phyloP scores from a whole-genome alignment of 1,284 basidiomycete genomes.

The Apiotrichum brassicae region DNA sequence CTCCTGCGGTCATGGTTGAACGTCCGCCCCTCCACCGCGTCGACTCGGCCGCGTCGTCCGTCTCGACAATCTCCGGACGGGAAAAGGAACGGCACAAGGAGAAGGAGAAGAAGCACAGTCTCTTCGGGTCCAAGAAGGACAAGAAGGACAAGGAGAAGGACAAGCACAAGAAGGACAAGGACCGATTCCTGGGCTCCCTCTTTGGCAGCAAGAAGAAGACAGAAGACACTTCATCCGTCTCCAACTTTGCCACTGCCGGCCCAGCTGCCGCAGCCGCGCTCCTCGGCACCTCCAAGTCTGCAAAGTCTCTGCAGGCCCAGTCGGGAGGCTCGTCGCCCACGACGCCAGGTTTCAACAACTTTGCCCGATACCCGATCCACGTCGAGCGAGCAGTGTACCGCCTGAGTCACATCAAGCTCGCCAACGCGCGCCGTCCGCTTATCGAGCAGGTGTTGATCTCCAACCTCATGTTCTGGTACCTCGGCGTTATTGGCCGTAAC shows the following conservation, averaged over 20 bases:
- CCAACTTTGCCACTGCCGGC: conserved; percentile 54
- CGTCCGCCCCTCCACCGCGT: conserved; percentile 27
- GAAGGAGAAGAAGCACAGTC: conserved; percentile 52
- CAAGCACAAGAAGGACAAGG: conserved; percentile 58
- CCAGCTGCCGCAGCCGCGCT: conserved; percentile 75
- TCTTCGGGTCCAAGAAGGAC: conserved; percentile 62
- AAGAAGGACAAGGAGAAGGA: conserved; percentile 62
- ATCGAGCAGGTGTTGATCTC: conserved; percentile 99
- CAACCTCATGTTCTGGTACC: conserved; percentile 99
- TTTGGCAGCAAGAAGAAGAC: conserved; percentile 79
- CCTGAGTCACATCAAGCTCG: conserved; percentile 95
- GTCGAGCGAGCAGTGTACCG: conserved; percentile 97
- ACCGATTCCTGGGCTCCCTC: conserved; percentile 79
- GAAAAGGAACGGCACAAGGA: neutral
- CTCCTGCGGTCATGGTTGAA: conserved; percentile 17
- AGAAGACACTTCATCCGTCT: conserved; percentile 53
- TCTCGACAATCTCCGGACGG: conserved; percentile 19
- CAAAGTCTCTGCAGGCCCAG: conserved; percentile 51
- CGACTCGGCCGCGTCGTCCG: conserved; percentile 19
- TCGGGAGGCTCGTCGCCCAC: conserved; percentile 46
- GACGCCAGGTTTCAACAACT: conserved; percentile 57
- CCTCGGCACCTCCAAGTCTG: conserved; percentile 71
- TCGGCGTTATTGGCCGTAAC: conserved; percentile 86
- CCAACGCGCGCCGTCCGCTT: conserved; percentile 88
- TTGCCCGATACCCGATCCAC: conserved; percentile 89